These are phyloP conservation scores for Calonectria henricotiae DNA, from an alignment of 2,329 filamentous ascomycete genomes.

Conservation along the genomic window DNA sequence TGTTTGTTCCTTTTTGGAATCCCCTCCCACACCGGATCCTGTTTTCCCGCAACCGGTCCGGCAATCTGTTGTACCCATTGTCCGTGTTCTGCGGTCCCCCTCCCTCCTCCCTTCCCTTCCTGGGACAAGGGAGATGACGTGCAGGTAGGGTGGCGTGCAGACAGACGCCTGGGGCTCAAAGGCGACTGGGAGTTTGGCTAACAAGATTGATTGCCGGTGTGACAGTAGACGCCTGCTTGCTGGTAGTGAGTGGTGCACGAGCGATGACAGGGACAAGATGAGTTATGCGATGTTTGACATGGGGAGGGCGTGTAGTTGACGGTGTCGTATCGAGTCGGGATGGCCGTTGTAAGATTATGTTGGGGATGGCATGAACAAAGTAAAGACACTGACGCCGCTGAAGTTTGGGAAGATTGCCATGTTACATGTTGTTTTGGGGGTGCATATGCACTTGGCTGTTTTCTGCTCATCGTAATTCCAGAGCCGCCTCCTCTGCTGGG, in stretches of 20 bases:
- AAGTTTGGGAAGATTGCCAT: neutral
- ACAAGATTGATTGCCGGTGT: slow-evolving; percentile 11
- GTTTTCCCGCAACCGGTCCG: slow-evolving; percentile 11
- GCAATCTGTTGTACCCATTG: neutral
- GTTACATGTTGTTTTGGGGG: slow-evolving; percentile 14
- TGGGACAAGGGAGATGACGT: slow-evolving; percentile 4
- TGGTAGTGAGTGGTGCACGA: neutral
- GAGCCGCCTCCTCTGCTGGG: neutral
- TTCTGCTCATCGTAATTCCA: neutral
- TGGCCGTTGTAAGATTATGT: neutral
- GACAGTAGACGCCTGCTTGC: slow-evolving; percentile 2
- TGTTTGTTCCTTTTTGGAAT: neutral
- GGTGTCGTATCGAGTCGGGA: neutral
- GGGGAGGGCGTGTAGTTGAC: slow-evolving; percentile 6
- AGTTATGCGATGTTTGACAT: neutral
- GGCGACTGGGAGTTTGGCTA: slow-evolving; percentile 22
- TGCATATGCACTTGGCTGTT: slow-evolving; percentile 19
- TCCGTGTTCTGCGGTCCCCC: neutral
- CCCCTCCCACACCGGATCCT: neutral
- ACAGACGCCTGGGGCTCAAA: neutral
- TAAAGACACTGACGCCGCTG: neutral
- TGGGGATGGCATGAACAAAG: neutral
- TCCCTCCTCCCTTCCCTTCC: neutral
- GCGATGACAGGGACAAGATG: slow-evolving; percentile 11
- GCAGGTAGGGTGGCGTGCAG: slow-evolving; percentile 2